Evolutionary conservation across 2,329 filamentous ascomycete species (phyloP), one percentile per base, ranked within the genome.

Genomic region (Fusarium sp.): DNA sequence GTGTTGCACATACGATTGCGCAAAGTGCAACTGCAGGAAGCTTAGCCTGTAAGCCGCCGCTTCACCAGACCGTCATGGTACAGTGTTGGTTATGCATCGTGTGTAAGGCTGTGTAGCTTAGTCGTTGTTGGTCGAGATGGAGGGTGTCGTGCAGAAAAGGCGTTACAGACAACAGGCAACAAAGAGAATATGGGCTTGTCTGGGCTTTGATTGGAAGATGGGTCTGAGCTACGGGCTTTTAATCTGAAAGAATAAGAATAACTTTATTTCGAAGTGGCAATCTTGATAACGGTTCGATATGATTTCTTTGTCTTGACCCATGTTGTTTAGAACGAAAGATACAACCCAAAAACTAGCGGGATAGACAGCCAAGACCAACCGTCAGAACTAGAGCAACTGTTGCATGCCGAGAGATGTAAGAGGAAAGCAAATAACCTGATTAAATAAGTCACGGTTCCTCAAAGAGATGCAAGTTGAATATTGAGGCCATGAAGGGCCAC

Each of bases 1-100:
- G 31, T 40, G 62, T 66, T 45, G 31, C 49, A 65, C 62, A 52
- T 55, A 24, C 53, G 35, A 61, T 55, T 46, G 53, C 44, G 58
- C 53, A 51, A 55, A 50, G 42, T 39, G 34, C 25, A 36, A 10
- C 54, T 42, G 41, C 58, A 61, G 42, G 34, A 24, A 36, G 38
- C 44, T 45, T 58, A 44, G 31, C 48, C 38, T 48, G 52, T 50
- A 26, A 58, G 45, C 42, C 57, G 52, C 58, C 40, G 51, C 57
- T 62, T 63, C 48, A 55, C 15, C 31, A 36, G 29, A 24, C 39
- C 39, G 53, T 22, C 42, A 54, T 26, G 36, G 49, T n/a, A 35
- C 11, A 34, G 32, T 55, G 34, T 46, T 35, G 34, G 31, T 50
- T 32, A 43, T 61, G 62, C 57, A 41, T 60, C 35, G 36, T 42